Evolutionary conservation across 352 stramenopile genomes (phyloP).

Genomic region (Phytopythium boreale): DNA sequence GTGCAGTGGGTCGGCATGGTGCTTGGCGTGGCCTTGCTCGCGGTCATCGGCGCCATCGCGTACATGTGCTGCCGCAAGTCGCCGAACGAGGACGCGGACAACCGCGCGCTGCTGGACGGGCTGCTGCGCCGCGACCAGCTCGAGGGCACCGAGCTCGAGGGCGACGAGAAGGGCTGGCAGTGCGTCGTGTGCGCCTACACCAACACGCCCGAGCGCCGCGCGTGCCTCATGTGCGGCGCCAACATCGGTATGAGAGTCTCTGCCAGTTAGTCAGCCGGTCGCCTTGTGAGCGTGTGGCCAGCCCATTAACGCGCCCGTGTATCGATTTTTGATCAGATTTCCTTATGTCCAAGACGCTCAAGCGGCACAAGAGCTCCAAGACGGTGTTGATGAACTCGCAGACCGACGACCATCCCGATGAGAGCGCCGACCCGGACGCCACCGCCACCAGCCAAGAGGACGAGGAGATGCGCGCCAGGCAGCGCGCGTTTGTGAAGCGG

Average conservation of each 20-base stretch:
- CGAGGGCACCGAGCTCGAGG: conserved; percentile 46
- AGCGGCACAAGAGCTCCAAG: conserved; percentile 53
- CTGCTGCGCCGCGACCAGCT: conserved; percentile 62
- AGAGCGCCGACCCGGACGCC: conserved; percentile 5
- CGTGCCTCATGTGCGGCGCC: conserved; percentile 71
- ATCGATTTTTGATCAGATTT: neutral
- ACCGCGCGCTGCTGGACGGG: conserved; percentile 41
- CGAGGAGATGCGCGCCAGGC: conserved; percentile 34
- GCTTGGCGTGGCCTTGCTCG: conserved; percentile 26
- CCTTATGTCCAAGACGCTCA: conserved; percentile 15
- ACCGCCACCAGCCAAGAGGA: conserved; percentile 19
- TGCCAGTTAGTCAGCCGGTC: no score
- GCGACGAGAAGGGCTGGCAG: conserved; percentile 58
- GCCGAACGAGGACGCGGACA: conserved; percentile 12
- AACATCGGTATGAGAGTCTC: conserved; percentile 17
- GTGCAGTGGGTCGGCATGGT: conserved; percentile 37
- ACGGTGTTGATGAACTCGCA: conserved; percentile 25
- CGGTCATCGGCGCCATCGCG: conserved; percentile 23
- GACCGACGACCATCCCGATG: conserved; percentile 25
- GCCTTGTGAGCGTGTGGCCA: no score
- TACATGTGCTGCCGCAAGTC: conserved; percentile 51
- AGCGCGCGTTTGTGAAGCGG: conserved; percentile 65
- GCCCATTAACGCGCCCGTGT: no score
- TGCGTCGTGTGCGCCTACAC: conserved; percentile 69
- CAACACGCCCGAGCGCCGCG: conserved; percentile 35